A percentile compares a stretch with the other conserved stretches of the same genome.
phyloP scores from a whole-genome alignment of 768 basidiomycete species.

The Termitomyces sp. region DNA sequence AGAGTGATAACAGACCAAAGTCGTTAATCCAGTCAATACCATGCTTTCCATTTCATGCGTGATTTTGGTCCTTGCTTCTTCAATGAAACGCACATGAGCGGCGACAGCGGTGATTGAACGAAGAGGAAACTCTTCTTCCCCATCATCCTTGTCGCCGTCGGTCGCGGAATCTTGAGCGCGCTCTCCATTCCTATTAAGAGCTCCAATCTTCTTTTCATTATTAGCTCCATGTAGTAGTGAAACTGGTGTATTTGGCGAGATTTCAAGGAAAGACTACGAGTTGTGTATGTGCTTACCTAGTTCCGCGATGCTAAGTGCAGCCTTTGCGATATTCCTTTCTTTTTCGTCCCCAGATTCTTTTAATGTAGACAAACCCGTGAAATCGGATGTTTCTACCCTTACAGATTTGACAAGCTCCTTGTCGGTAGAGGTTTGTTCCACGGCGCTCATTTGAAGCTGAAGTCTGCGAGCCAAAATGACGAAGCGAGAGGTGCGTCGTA shows the following conservation, averaged over 20 bases:
- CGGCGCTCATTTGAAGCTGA: constrained; percentile 79
- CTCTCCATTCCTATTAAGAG: constrained; percentile 1
- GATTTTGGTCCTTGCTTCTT: constrained; percentile 64
- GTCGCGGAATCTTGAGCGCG: constrained; percentile 4
- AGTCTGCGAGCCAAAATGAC: constrained; percentile 77
- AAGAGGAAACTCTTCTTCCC: constrained; percentile 44
- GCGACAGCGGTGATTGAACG: constrained; percentile 71
- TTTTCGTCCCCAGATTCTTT: constrained; percentile 65
- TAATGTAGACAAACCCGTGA: constrained; percentile 11
- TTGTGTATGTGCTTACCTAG: constrained; percentile 51
- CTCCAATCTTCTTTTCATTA: neutral
- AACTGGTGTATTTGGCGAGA: constrained; percentile 28
- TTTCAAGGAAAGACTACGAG: neutral
- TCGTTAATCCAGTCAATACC: constrained; percentile 75
- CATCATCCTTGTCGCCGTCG: constrained; percentile 15
- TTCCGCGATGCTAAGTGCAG: constrained; percentile 92
- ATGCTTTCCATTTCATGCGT: constrained; percentile 88
- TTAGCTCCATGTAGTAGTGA: constrained; percentile 43
- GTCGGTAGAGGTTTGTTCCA: constrained; percentile 31
- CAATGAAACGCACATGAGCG: constrained; percentile 65
- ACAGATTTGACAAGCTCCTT: constrained; percentile 12
- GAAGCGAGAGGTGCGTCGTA: constrained; percentile 82
- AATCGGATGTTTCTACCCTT: constrained; percentile 6
- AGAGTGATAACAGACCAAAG: constrained; percentile 51
- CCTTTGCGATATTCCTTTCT: constrained; percentile 87